Evolutionary conservation across 345 rosid genomes (phyloP).

Genomic region (Lenwebbia sp.): DNA sequence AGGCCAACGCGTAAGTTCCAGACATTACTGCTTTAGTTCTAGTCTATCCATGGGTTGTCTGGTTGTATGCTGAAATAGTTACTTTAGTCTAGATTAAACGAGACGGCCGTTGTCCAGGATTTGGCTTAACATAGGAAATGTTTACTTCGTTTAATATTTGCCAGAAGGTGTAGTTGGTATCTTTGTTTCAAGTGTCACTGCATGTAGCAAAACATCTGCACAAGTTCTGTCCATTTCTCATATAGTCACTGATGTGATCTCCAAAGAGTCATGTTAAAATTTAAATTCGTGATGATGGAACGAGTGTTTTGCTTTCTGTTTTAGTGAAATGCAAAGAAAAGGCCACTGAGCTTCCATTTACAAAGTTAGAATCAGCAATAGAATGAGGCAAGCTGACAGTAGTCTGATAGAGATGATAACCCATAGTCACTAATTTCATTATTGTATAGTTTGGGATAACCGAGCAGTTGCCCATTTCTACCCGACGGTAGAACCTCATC

Average conservation of each 20-base stretch:
- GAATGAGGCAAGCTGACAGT: background rate
- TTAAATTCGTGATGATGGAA: background rate
- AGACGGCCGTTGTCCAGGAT: background rate
- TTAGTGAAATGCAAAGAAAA: background rate
- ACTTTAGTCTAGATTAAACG: background rate
- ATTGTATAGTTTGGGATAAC: background rate
- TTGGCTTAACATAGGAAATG: background rate
- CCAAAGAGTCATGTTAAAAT: background rate
- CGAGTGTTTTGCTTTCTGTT: background rate
- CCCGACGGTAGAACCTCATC: fast-evolving
- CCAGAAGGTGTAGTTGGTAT: background rate
- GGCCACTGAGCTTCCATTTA: background rate
- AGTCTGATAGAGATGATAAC: background rate
- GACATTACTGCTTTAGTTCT: background rate
- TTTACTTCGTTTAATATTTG: background rate
- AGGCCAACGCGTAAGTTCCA: conserved; percentile 42
- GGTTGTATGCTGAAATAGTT: background rate
- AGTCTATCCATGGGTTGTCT: background rate
- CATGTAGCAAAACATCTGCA: background rate
- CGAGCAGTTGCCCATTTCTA: background rate
- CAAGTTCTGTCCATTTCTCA: background rate
- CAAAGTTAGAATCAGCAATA: background rate
- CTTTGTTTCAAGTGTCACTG: background rate
- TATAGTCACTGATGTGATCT: background rate
- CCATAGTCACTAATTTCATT: background rate